Evolutionary conservation across 2,329 filamentous ascomycete genomes (phyloP), one percentile per base, ranked within the genome.

Genomic region (Fusarium poae): DNA sequence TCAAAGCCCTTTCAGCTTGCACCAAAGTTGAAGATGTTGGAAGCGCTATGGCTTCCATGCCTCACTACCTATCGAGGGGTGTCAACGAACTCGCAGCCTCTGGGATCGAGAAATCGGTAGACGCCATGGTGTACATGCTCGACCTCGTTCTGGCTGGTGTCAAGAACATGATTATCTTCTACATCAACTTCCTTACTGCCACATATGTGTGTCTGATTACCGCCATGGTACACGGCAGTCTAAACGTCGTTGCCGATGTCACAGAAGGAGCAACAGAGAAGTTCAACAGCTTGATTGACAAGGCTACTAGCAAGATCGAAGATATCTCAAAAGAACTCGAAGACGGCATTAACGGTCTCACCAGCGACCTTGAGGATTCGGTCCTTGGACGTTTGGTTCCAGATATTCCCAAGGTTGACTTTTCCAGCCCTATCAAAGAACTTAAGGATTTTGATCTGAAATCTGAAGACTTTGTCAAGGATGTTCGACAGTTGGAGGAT

Each of bases 11-110:
- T 54, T 91, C 92, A 53, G 94, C 95, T 68, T 99, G 96, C 79
- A 93, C 90, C 60, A 92, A 92, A 78, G 95, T 98, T 48, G 95
- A 99, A 82, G 93, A 93, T 71, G 88, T 97, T 72, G 96, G 95
- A 67, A 97, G 94, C 77, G 88, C 93, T 64, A 95, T 99, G 93
- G 96, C 95, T 39, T 98, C 96, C 37, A 97, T 98, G 94, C 96
- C 96, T 59, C 92, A 97, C 80, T 98, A 97, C 81, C 90, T 98
- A 77, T 92, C 94, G 3, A 84, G 87, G 52, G 96, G 96, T 56
- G 90, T 97, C 77, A 99, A 99, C 80, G 88, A 93, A 62, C 82
- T 98, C 72, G 91, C 93, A 10, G 92, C 93, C 32, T 86, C 86
- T 48, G 91, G 92, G 57, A 90, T 98, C 71, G 92, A 94, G 72